These are phyloP conservation scores for Gautieria morchelliformis DNA, from an alignment of 768 basidiomycete genomes.

Conservation along the genomic window DNA sequence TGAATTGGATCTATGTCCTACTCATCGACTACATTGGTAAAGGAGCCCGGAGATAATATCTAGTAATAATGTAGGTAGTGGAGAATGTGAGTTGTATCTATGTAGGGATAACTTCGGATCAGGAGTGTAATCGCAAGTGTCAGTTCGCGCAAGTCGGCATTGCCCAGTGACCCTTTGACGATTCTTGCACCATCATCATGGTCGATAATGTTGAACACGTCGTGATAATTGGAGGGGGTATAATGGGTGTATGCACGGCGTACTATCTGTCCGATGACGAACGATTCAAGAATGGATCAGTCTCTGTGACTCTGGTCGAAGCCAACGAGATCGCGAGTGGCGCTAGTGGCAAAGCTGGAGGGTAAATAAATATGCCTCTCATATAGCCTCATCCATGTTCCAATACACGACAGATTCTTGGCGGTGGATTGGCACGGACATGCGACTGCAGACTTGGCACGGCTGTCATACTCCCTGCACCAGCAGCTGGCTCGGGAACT, in stretches of 20 bases:
- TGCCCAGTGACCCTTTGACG: no score
- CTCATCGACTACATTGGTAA: conserved; percentile 79
- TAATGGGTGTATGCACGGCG: conserved; percentile 36
- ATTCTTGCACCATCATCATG: no score
- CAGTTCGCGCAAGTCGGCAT: no score
- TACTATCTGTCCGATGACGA: conserved; percentile 28
- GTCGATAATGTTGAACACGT: conserved; percentile 14
- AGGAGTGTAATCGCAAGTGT: no score
- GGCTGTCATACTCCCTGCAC: conserved; percentile 31
- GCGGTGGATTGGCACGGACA: conserved; percentile 31
- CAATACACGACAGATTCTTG: conserved; percentile 30
- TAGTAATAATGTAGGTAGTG: no score
- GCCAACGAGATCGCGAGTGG: conserved; percentile 6
- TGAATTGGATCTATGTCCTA: conserved; percentile 30
- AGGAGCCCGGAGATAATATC: neutral
- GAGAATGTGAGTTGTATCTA: no score
- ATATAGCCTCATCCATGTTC: conserved; percentile 21
- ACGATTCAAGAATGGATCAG: conserved; percentile 20
- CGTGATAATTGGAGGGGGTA: conserved; percentile 37
- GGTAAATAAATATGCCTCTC: neutral
- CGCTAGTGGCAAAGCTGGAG: conserved; percentile 6
- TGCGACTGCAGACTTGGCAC: conserved; percentile 22
- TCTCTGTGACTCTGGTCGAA: conserved; percentile 18
- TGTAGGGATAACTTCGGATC: no score
- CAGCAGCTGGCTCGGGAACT: conserved; percentile 26